Conservation (phyloP, 1,284 basidiomycete genomes). For the Moesziomyces globuligerus region DNA sequence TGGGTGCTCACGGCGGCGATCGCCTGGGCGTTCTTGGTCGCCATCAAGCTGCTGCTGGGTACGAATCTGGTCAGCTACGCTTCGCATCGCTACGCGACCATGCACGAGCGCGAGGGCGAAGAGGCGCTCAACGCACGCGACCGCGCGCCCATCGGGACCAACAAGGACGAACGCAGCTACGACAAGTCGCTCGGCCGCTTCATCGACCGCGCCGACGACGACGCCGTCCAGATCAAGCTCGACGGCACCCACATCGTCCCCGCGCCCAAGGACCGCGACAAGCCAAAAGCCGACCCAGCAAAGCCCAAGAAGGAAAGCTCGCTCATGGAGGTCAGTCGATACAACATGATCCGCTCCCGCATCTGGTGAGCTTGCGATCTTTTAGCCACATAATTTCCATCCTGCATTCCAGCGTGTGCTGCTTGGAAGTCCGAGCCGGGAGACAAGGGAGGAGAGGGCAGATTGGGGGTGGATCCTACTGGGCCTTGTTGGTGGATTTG, state of each 20-base stretch:
- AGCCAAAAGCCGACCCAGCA: slow-evolving; percentile 1
- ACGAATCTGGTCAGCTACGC: slow-evolving; percentile 61
- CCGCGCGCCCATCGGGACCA: slow-evolving; percentile 61
- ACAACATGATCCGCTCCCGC: slow-evolving; percentile 61
- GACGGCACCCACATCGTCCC: slow-evolving; percentile 47
- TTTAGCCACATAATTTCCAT: not conserved
- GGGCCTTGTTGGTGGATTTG: slow-evolving; percentile 11
- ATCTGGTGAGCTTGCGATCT: slow-evolving; percentile 46
- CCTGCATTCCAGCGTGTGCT: not conserved
- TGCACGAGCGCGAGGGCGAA: slow-evolving; percentile 58
- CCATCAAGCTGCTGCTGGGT: slow-evolving; percentile 63
- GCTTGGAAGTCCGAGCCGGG: not conserved
- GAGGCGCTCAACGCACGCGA: slow-evolving; percentile 60
- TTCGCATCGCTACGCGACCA: slow-evolving; percentile 55
- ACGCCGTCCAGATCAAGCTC: slow-evolving; percentile 54
- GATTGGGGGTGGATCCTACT: not conserved
- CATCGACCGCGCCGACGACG: slow-evolving; percentile 56
- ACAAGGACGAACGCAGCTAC: slow-evolving; percentile 50
- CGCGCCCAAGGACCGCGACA: slow-evolving; percentile 10
- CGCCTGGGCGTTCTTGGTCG: slow-evolving; percentile 58
- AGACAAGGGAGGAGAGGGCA: not conserved
- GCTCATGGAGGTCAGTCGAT: slow-evolving; percentile 63
- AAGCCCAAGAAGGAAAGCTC: slow-evolving; percentile 36
- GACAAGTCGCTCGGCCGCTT: slow-evolving; percentile 50
- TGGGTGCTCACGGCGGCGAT: slow-evolving; percentile 49